Evolutionary conservation across 164 flowering plant species (phyloP), one percentile per base, ranked within the genome.

Genomic region (Macadamia tetraphylla): DNA sequence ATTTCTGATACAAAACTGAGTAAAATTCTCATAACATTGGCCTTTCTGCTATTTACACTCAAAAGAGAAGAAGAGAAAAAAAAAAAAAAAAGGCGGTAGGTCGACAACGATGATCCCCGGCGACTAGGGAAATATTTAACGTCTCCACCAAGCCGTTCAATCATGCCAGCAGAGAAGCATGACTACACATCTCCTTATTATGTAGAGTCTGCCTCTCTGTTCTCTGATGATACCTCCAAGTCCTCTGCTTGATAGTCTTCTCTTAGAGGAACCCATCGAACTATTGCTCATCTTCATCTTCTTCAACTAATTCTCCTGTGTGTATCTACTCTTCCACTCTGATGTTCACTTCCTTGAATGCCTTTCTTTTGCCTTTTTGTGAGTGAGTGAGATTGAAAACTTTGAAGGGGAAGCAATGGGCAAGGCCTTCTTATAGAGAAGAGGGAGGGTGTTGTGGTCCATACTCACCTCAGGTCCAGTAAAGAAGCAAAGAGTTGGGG

Each of bases 161-260:
- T 80, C 79, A 51, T 76, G 78, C 76, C 70, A 74, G 66, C 77
- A 77, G 30, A 81, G 77, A 72, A 81, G 80, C 76, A 75, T 70
- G 46, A 75, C 74, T 64, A 79, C 63, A 56, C 84, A 79, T 73
- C 80, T 75, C 62, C 82, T 77, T 0, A 79, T 70, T 51, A 81
- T 74, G 68, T 78, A 81, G 30, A 78, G 68, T 69, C 84, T 74
- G 23, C 80, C 79, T 71, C 76, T 80, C 42, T 76, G 73, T 65
- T 82, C 82, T 74, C 68, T 76, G 14, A 78, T 67, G 60, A 76
- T 71, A 61, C 76, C 74, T 48, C 78, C 72, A 35, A 74, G 52
- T 8, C 78, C 80, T 69, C 75, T 79, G 49, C 78, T 68, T 32
- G 79, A 67, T 4, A 75, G 55, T 70, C 70, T 78, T 51, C 69